A percentile compares a stretch with the other conserved stretches of the same genome.
These are phyloP conservation scores for Venturia nashicola DNA, from an alignment of 2,329 filamentous ascomycete genomes.

Conservation along the genomic window DNA sequence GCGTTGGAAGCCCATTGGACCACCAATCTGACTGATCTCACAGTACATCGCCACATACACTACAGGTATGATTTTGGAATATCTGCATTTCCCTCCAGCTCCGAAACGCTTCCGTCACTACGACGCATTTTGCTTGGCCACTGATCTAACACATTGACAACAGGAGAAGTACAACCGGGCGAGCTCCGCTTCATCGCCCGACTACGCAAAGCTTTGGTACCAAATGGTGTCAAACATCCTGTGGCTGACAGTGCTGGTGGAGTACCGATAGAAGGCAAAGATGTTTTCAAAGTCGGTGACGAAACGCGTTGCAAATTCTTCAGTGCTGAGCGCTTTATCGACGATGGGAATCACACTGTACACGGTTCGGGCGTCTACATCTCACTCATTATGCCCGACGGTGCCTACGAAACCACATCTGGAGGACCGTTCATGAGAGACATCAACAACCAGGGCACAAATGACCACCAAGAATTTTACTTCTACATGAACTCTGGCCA, in stretches of 20 bases:
- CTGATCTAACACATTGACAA: not conserved
- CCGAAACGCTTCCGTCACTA: not conserved
- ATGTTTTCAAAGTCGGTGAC: constrained; percentile 43
- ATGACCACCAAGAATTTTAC: constrained; percentile 45
- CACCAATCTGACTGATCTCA: not conserved
- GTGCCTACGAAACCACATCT: constrained; percentile 47
- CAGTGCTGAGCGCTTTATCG: constrained; percentile 56
- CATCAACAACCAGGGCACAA: constrained; percentile 54
- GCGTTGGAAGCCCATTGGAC: not conserved
- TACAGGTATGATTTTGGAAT: constrained; percentile 23
- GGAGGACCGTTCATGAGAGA: constrained; percentile 53
- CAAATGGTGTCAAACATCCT: constrained; percentile 35
- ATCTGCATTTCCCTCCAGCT: not conserved
- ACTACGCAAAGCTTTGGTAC: constrained; percentile 33
- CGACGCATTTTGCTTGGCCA: not conserved
- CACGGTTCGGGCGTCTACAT: constrained; percentile 39
- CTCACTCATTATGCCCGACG: constrained; percentile 47
- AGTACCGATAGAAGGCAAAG: constrained; percentile 41
- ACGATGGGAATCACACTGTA: constrained; percentile 52
- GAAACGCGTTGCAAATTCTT: constrained; percentile 61
- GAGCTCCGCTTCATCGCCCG: constrained; percentile 55
- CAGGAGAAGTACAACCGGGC: constrained; percentile 20
- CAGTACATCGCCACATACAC: constrained; percentile 43
- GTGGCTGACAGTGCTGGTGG: constrained; percentile 33
- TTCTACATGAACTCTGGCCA: constrained; percentile 60